phyloP scores from a whole-genome alignment of 1,139 yeast genomes.

The Magnusiomyces ingens region DNA sequence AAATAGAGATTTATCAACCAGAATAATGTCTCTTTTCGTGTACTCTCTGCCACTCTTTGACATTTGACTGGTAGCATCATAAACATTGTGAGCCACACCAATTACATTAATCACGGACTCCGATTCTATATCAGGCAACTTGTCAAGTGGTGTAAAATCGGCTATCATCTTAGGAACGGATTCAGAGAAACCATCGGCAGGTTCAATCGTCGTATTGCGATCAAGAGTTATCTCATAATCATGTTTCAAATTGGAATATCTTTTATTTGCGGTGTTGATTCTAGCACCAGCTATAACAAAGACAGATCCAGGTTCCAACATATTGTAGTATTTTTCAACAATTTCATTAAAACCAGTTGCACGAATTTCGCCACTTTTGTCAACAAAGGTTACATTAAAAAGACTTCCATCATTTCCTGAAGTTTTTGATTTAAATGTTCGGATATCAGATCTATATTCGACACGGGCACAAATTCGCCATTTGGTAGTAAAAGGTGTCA shows the following conservation, averaged over 20 bases:
- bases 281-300: constrained; percentile 79
- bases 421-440: constrained; percentile 65
- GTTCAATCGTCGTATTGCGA: constrained; percentile 69
- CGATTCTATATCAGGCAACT: constrained; percentile 59
- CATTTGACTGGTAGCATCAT: constrained; percentile 70
- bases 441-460: constrained; percentile 77
- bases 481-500: constrained; percentile 83
- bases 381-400: constrained; percentile 80
- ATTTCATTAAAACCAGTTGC: constrained; percentile 91
- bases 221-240: constrained; percentile 85
- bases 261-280: constrained; percentile 77
- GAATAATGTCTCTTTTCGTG: constrained; percentile 78
- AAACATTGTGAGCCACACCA: constrained; percentile 75
- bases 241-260: constrained; percentile 75
- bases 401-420: constrained; percentile 84
- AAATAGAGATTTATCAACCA: constrained; percentile 80
- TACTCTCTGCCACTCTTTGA: constrained; percentile 90
- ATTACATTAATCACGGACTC: constrained; percentile 76
- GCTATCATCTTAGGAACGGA: constrained; percentile 72
- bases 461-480: constrained; percentile 96
- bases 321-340: constrained; percentile 69
- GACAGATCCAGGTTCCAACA: constrained; percentile 82
- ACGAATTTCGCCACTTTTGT: constrained; percentile 92
- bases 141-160: constrained; percentile 64
- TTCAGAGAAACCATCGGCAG: constrained; percentile 28